These are phyloP conservation scores for Verticillium nubilum DNA, from an alignment of 2,329 filamentous ascomycete genomes.

Conservation along the genomic window DNA sequence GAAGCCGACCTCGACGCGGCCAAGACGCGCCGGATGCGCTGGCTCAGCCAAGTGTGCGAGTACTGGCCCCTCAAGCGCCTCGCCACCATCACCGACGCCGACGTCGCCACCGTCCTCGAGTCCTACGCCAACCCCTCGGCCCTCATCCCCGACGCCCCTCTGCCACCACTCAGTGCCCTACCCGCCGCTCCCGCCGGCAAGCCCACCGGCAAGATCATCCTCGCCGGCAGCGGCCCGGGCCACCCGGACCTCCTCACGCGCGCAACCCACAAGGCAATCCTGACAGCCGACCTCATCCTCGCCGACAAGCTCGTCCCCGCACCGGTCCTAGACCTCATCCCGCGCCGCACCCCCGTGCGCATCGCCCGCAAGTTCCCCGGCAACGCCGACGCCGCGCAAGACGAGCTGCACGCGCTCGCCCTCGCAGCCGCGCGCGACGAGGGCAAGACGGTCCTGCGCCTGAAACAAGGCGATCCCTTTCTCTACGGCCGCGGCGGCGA, in stretches of 20 bases:
- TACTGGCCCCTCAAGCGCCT: slow-evolving; percentile 91
- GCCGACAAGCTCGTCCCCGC: slow-evolving; percentile 84
- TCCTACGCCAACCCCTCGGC: slow-evolving; percentile 49
- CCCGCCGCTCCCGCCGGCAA: slow-evolving; percentile 8
- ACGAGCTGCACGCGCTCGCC: slow-evolving; percentile 78
- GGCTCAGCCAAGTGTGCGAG: slow-evolving; percentile 94
- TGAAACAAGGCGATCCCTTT: slow-evolving; percentile 97
- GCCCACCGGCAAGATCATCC: slow-evolving; percentile 64
- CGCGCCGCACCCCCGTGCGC: slow-evolving; percentile 79
- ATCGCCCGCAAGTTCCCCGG: slow-evolving; percentile 98
- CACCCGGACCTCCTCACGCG: slow-evolving; percentile 88
- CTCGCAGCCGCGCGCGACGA: slow-evolving; percentile 52
- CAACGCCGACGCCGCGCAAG: slow-evolving; percentile 89
- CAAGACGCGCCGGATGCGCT: slow-evolving; percentile 79
- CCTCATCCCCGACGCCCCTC: not conserved
- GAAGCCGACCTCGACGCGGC: slow-evolving; percentile 68
- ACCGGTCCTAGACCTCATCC: slow-evolving; percentile 81
- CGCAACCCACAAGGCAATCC: slow-evolving; percentile 72
- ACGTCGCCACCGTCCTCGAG: slow-evolving; percentile 71
- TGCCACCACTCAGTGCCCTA: slow-evolving; percentile 3
- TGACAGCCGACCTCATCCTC: slow-evolving; percentile 70
- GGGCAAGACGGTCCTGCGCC: slow-evolving; percentile 76
- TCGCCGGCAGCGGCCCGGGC: slow-evolving; percentile 88
- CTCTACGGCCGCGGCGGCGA: slow-evolving; percentile 93
- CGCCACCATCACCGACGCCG: slow-evolving; percentile 71